Percentiles rank a stretch among this genome's conserved stretches.
phyloP scores from a whole-genome alignment of 2,329 filamentous ascomycete species.

The Monosporascus cannonballus region DNA sequence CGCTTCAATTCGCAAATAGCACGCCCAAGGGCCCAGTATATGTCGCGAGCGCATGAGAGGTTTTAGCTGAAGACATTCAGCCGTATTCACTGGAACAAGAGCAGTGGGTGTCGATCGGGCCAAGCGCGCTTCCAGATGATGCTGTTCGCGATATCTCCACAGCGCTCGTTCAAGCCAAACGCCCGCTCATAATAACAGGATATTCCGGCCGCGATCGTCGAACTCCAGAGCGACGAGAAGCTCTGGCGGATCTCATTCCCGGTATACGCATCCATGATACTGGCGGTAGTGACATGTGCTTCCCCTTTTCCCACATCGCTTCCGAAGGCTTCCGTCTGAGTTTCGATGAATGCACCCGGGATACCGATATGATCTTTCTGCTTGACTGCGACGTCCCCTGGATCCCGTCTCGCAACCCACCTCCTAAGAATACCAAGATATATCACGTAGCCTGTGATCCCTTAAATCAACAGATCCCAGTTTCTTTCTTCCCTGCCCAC shows the following conservation, averaged over 20 bases:
- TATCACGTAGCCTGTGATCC: conserved; percentile 63
- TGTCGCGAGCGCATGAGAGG: conserved; percentile 58
- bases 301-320: conserved; percentile 27
- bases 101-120: conserved; percentile 18
- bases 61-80: conserved; percentile 58
- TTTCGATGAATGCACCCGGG: conserved; percentile 50
- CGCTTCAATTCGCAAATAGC: conserved; percentile 63
- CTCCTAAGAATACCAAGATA: conserved; percentile 49
- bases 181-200: conserved; percentile 42
- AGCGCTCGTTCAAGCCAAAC: conserved; percentile 37
- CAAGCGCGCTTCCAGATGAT: conserved; percentile 24
- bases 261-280: conserved; percentile 46
- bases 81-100: conserved; percentile 16
- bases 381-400: conserved; percentile 66
- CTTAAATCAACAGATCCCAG: conserved; percentile 55
- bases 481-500: conserved; percentile 50
- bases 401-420: conserved; percentile 59
- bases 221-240: conserved; percentile 37
- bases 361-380: conserved; percentile 59
- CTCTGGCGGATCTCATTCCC: conserved; percentile 38
- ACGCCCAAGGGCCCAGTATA: conserved; percentile 67
- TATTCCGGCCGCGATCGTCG: conserved; percentile 40
- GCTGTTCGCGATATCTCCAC: conserved; percentile 36
- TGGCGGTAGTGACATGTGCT: conserved; percentile 43
- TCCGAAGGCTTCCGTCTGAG: conserved; percentile 51